Evolutionary conservation across 352 stramenopile species (phyloP).

Genomic region (Halophytophthora polymorphica): DNA sequence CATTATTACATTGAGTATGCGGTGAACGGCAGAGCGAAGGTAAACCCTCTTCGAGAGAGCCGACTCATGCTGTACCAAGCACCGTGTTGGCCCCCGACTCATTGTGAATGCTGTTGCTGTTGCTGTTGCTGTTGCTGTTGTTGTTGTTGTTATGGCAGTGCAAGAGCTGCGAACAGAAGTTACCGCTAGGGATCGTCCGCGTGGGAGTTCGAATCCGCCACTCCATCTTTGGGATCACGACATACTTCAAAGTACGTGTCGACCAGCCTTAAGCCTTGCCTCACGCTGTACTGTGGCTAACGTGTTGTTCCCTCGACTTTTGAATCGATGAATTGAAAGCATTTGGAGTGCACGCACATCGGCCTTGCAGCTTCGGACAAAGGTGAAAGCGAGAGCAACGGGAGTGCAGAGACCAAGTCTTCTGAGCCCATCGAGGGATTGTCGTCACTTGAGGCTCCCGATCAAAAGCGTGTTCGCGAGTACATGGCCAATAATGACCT

Average conservation of each 20-base stretch:
- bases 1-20: constrained; percentile 73
- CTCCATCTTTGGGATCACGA: constrained; percentile 78
- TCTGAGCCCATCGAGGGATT: constrained; percentile 53
- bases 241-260: constrained; percentile 74
- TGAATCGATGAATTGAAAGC: constrained; percentile 15
- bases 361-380: constrained; percentile 14
- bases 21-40: constrained; percentile 51
- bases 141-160: constrained; percentile 36
- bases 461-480: constrained; percentile 43
- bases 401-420: constrained; percentile 8
- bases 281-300: constrained; percentile 2
- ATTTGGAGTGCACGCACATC: constrained; percentile 33
- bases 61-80: neutral
- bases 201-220: constrained; percentile 62
- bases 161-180: constrained; percentile 72
- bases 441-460: constrained; percentile 26
- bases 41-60: constrained; percentile 9
- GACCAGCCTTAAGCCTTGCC: neutral
- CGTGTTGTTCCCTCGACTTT: neutral
- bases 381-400: constrained; percentile 2
- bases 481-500: constrained; percentile 63
- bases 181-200: constrained; percentile 39
- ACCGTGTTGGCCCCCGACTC: neutral
- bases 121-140: neutral
- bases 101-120: neutral